Evolutionary conservation across 176 grass and related monocot species (phyloP).

Genomic region (Areca catechu): DNA sequence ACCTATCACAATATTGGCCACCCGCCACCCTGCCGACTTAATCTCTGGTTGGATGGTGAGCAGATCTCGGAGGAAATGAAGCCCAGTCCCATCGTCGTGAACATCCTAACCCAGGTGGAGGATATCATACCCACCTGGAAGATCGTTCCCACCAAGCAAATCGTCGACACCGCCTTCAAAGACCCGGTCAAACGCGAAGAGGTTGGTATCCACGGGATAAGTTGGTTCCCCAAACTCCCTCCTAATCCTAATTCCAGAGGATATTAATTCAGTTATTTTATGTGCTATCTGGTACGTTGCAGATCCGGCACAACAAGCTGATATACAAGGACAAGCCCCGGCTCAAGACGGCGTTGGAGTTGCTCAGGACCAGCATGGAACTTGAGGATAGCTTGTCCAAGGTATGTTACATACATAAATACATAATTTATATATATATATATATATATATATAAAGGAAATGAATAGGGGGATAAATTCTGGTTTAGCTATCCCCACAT

Average conservation of each 20-base stretch:
- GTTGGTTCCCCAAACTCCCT: too few species aligned
- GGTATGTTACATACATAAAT: constrained; percentile 14
- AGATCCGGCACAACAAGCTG: constrained; percentile 85
- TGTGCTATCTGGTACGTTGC: not conserved
- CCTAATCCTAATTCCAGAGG: too few species aligned
- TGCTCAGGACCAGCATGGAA: constrained; percentile 75
- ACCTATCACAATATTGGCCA: too few species aligned
- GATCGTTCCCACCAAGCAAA: constrained; percentile 80
- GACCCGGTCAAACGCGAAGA: constrained; percentile 71
- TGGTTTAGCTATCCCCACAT: too few species aligned
- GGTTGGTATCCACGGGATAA: constrained; percentile 15
- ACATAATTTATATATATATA: too few species aligned
- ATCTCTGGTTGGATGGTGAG: not conserved
- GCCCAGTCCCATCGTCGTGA: constrained; percentile 53
- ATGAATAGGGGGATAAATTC: too few species aligned
- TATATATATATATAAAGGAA: too few species aligned
- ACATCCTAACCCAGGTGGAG: constrained; percentile 63
- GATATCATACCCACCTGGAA: constrained; percentile 95
- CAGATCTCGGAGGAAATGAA: constrained; percentile 92
- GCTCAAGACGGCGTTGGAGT: constrained; percentile 74
- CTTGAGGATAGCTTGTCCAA: constrained; percentile 57
- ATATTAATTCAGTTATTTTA: too few species aligned
- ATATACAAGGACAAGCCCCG: constrained; percentile 93
- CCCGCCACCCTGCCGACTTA: too few species aligned
- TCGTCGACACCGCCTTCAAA: constrained; percentile 81